These are phyloP conservation scores for Pyronema domesticum DNA, from an alignment of 495 filamentous ascomycete species.

Conservation along the genomic window DNA sequence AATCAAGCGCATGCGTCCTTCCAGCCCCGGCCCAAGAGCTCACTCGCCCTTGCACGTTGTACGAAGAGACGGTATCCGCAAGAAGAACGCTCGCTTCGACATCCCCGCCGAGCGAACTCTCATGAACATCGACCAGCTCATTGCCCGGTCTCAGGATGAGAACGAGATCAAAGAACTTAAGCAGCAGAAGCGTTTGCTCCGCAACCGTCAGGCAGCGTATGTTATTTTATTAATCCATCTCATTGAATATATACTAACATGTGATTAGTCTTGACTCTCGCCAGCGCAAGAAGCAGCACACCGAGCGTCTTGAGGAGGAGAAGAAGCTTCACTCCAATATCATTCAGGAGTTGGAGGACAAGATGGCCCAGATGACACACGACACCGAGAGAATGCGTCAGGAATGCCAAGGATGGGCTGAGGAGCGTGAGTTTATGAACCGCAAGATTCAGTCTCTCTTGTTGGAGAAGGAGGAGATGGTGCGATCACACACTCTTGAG, in stretches of 20 bases:
- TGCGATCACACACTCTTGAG: conserved; percentile 77
- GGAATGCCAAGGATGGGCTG: conserved; percentile 47
- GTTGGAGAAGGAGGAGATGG: conserved; percentile 80
- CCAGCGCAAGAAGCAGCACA: conserved; percentile 97
- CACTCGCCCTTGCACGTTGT: conserved; percentile 53
- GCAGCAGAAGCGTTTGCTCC: conserved; percentile 86
- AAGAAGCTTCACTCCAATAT: conserved; percentile 71
- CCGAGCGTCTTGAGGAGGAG: conserved; percentile 88
- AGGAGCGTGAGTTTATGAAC: conserved; percentile 51
- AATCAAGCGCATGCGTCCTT: conserved; percentile 50
- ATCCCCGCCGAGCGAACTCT: conserved; percentile 87
- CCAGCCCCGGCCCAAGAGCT: conserved; percentile 57
- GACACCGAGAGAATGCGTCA: conserved; percentile 43
- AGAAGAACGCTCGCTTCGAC: conserved; percentile 98
- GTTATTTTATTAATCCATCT: conserved; percentile 27
- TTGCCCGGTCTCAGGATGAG: conserved; percentile 73
- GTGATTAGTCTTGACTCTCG: conserved; percentile 67
- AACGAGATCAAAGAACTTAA: conserved; percentile 95
- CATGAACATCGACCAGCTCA: conserved; percentile 85
- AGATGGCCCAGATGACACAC: conserved; percentile 39
- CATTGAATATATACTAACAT: conserved; percentile 29
- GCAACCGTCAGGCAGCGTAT: conserved; percentile 93
- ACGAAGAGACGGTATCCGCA: conserved; percentile 83
- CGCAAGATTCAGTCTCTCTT: conserved; percentile 59
- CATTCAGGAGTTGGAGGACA: conserved; percentile 65